Percentiles rank a stretch among this genome's conserved stretches.
Conservation (phyloP, 352 stramenopile species). For the Pythium phragmiticola region DNA sequence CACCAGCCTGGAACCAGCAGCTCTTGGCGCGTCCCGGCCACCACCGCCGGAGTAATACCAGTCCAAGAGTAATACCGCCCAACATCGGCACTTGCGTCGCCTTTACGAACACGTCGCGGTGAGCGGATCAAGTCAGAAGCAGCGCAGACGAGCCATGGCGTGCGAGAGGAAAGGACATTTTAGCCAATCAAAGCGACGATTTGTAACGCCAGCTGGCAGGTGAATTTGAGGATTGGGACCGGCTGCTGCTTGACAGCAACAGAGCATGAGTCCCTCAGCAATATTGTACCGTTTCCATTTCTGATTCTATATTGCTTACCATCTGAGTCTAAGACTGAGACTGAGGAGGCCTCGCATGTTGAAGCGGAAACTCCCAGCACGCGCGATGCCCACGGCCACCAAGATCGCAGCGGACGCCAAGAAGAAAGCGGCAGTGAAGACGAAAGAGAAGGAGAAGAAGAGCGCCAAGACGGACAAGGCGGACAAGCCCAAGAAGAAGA, state of each 20-base stretch:
- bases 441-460: constrained; percentile 13
- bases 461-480: constrained; percentile 18
- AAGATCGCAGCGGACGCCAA: constrained; percentile 17
- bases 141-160: constrained; percentile 3
- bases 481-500: constrained; percentile 37
- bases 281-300: not conserved
- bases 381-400: constrained; percentile 4
- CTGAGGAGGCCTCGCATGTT: constrained; percentile 11
- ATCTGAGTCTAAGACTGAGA: not conserved
- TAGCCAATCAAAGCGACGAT: constrained; percentile 7
- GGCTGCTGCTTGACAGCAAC: not conserved
- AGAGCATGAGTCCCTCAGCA: not conserved
- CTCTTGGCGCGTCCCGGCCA: no score
- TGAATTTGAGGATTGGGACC: not conserved
- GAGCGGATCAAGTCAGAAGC: constrained; percentile 23
- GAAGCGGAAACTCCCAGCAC: constrained; percentile 4
- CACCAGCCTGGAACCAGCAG: not conserved
- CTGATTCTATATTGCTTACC: not conserved
- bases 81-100: not conserved
- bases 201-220: constrained; percentile 11
- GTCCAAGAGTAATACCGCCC: no score
- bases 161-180: constrained; percentile 2
- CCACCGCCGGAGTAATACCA: no score
- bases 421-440: constrained; percentile 14
- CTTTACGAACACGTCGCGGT: constrained; percentile 22